Evolutionary conservation across 495 filamentous ascomycete species (phyloP), one percentile per base, ranked within the genome.

Genomic region (Usnea hakonensis): DNA sequence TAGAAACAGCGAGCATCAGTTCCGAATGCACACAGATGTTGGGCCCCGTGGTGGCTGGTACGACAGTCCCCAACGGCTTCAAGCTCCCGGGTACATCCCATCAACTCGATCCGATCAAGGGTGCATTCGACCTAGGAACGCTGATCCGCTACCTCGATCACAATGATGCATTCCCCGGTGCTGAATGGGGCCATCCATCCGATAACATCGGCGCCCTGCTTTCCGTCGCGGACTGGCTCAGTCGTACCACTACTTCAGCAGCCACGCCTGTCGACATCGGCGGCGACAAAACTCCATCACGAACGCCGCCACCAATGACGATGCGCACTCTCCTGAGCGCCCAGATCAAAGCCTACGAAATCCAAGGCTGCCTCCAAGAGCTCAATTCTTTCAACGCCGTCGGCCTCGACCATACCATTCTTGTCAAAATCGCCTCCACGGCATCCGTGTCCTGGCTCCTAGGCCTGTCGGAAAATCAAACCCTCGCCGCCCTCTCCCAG

Each of bases 141-240:
- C 58, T 78, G 62, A 76, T 79, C 21, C 69, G 76, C 9, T 78
- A 79, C 63, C 65, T 78, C 28, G 78, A 79, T 63, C 76, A 78
- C 54, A 79, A 78, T 57, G 78, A 79, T 71, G 77, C 73, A 10
- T 67, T 75, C 14, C 57, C 63, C 7, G 77, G 76, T 4, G 70
- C 66, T 30, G 77, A 79, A 69, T 79, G 76, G 76, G 75, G 76
- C 17, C 77, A 79, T 71, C 77, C 75, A 16, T 76, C 75, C 70
- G 77, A 78, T 66, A 79, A 74, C 40, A n/a, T 37, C 9, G 8
- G 17, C 11, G 13, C 10, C 35, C 30, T 23, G 5, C n/a, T n/a
- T n/a, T n/a, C n/a, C n/a, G n/a, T n/a, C n/a, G n/a, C n/a, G n/a
- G n/a, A n/a, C n/a, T n/a, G n/a, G n/a, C n/a, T n/a, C n/a, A n/a